Evolutionary conservation across 805 yeast species (phyloP).

Genomic region (Ogataea methanolica): DNA sequence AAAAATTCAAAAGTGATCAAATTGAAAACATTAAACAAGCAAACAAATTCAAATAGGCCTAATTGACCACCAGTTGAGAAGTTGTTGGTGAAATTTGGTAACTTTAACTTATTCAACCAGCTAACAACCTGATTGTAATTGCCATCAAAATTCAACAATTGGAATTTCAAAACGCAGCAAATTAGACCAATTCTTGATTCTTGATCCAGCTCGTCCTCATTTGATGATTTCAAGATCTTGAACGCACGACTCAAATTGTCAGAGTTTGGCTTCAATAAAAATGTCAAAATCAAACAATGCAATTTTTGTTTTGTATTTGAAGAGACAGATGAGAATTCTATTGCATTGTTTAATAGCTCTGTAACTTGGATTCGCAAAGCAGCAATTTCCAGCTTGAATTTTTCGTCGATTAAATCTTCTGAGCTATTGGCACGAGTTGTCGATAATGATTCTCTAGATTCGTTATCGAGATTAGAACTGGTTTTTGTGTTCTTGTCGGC

Average conservation of each 20-base stretch:
- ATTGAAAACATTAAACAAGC: constrained; percentile 20
- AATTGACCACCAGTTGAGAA: constrained; percentile 19
- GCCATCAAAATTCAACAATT: constrained; percentile 15
- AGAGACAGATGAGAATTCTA: constrained; percentile 2
- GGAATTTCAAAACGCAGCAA: constrained; percentile 24
- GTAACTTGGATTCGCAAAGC: constrained; percentile 10
- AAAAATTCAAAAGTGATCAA: constrained; percentile 12
- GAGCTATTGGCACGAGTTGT: not conserved
- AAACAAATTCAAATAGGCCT: constrained; percentile 23
- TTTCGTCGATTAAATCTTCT: constrained; percentile 5
- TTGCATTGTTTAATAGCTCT: constrained; percentile 8
- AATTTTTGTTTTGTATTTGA: constrained; percentile 5
- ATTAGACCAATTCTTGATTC: constrained; percentile 17
- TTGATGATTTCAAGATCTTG: constrained; percentile 4
- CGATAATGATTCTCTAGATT: not conserved
- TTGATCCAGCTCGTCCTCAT: constrained; percentile 3
- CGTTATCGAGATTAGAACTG: constrained; percentile 2
- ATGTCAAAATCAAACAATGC: constrained; percentile 13
- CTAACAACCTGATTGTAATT: constrained; percentile 10
- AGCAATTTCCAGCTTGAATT: constrained; percentile 9
- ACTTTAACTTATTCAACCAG: constrained; percentile 22
- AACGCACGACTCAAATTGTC: constrained; percentile 9
- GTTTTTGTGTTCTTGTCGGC: not conserved
- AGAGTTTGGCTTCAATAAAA: constrained; percentile 16
- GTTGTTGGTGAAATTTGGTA: constrained; percentile 20